A percentile compares a stretch with the other conserved stretches of the same genome.
Conservation (phyloP, 2,329 filamentous ascomycete genomes). For the Scopulariopsis brevicaulis region DNA sequence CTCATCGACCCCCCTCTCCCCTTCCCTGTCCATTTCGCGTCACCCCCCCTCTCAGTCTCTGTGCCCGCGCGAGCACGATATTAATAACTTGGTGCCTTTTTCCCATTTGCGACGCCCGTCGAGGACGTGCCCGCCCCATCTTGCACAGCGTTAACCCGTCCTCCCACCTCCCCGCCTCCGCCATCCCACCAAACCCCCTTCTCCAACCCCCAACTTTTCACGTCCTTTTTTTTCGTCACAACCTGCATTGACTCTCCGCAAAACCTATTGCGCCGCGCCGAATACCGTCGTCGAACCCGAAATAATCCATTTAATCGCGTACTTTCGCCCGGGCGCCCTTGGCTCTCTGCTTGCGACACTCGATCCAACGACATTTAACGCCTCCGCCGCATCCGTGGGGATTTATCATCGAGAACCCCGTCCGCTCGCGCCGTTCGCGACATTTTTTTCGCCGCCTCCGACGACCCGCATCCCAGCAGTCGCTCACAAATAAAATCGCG, state of each 20-base stretch:
- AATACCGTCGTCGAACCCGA: neutral
- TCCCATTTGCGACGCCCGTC: constrained; percentile 1
- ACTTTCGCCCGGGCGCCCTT: neutral
- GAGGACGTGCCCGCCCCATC: constrained; percentile 1
- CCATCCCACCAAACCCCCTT: constrained; percentile 3
- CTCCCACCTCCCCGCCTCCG: neutral
- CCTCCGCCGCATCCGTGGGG: neutral
- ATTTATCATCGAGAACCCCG: neutral
- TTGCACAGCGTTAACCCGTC: constrained; percentile 4
- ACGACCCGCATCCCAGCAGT: neutral
- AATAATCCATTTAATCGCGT: constrained; percentile 1
- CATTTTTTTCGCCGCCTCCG: neutral
- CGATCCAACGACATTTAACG: neutral
- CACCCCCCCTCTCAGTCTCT: neutral
- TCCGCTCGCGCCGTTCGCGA: neutral
- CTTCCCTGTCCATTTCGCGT: neutral
- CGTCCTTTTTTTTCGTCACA: neutral
- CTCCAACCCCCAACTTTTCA: constrained; percentile 5
- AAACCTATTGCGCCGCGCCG: constrained; percentile 4
- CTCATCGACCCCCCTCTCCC: neutral
- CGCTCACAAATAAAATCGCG: neutral
- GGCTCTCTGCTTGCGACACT: neutral
- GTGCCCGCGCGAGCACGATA: constrained; percentile 3
- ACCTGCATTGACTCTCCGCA: constrained; percentile 2
- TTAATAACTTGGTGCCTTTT: constrained; percentile 4